phyloP scores from a whole-genome alignment of 2,329 filamentous ascomycete species.

The Whalleya microplaca region DNA sequence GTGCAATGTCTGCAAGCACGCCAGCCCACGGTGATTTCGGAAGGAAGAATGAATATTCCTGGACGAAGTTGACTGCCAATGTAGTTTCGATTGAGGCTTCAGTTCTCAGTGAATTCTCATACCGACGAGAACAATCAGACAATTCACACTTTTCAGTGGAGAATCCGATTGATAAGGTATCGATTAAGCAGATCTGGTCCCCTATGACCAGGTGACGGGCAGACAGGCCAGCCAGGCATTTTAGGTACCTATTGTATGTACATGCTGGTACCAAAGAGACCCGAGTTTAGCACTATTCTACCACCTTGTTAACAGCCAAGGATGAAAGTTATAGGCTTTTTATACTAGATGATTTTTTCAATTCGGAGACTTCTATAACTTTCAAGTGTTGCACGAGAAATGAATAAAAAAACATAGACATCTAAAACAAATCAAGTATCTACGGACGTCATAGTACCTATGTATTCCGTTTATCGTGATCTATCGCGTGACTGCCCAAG shows the following conservation, averaged over 20 bases:
- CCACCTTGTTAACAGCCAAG: not conserved
- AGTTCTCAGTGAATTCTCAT: not conserved
- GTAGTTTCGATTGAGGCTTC: slow-evolving; percentile 23
- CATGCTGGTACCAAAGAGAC: not conserved
- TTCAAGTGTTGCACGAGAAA: too few species aligned
- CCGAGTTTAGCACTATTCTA: not conserved
- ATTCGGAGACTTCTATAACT: too few species aligned
- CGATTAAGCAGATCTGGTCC: too few species aligned
- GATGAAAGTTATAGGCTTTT: not conserved
- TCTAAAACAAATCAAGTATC: too few species aligned
- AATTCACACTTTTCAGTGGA: slow-evolving; percentile 27
- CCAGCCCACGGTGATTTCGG: slow-evolving; percentile 6
- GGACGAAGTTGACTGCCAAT: slow-evolving; percentile 18
- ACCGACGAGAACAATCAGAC: not conserved
- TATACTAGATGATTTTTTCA: too few species aligned
- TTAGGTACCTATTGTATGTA: too few species aligned
- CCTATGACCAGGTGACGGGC: too few species aligned
- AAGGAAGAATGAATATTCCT: slow-evolving; percentile 10
- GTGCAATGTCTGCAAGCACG: not conserved
- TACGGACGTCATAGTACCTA: too few species aligned
- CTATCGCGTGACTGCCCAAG: not conserved
- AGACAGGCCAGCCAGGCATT: too few species aligned
- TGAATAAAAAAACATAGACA: too few species aligned
- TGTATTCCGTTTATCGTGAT: not conserved
- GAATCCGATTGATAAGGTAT: slow-evolving; percentile 3